These are phyloP conservation scores for Drechslerella coelobrocha DNA, from an alignment of 2,329 filamentous ascomycete genomes.

Conservation along the genomic window DNA sequence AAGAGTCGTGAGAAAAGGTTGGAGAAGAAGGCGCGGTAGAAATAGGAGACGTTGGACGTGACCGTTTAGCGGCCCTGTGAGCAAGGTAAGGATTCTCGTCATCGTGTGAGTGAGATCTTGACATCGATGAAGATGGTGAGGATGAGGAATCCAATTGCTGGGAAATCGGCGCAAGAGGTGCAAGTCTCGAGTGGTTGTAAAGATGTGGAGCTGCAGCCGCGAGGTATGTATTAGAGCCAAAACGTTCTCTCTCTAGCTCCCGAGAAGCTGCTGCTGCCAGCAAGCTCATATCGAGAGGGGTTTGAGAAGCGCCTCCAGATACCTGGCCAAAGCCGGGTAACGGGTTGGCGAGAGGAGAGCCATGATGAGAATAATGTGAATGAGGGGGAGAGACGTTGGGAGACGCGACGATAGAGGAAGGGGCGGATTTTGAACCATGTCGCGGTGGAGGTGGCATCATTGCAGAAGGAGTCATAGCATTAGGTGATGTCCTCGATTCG, in stretches of 20 bases:
- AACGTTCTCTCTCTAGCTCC: constrained; percentile 69
- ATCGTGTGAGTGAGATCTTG: constrained; percentile 81
- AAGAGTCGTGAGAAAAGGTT: constrained; percentile 93
- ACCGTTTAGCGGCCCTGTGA: constrained; percentile 81
- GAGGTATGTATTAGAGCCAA: constrained; percentile 59
- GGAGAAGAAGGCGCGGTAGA: constrained; percentile 95
- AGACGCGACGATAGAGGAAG: constrained; percentile 83
- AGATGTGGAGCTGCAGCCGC: constrained; percentile 53
- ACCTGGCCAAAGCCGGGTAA: constrained; percentile 65
- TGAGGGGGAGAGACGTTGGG: constrained; percentile 95
- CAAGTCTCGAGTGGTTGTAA: constrained; percentile 59
- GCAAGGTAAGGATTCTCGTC: constrained; percentile 79
- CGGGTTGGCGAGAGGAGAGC: constrained; percentile 66
- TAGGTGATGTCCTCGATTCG: constrained; percentile 63
- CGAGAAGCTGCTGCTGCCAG: constrained; percentile 72
- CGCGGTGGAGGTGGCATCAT: constrained; percentile 84
- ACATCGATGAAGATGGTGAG: constrained; percentile 97
- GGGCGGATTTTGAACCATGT: constrained; percentile 85
- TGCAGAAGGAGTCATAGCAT: constrained; percentile 61
- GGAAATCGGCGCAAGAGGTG: constrained; percentile 68
- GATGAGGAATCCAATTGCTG: constrained; percentile 70
- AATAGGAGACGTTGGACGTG: constrained; percentile 89
- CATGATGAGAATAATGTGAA: constrained; percentile 71
- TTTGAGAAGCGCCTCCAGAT: constrained; percentile 61
- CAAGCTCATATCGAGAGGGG: constrained; percentile 68